Base-by-base conservation (phyloP, 225 moss, liverwort and hornwort species). In the Climacium dendroides region DNA sequence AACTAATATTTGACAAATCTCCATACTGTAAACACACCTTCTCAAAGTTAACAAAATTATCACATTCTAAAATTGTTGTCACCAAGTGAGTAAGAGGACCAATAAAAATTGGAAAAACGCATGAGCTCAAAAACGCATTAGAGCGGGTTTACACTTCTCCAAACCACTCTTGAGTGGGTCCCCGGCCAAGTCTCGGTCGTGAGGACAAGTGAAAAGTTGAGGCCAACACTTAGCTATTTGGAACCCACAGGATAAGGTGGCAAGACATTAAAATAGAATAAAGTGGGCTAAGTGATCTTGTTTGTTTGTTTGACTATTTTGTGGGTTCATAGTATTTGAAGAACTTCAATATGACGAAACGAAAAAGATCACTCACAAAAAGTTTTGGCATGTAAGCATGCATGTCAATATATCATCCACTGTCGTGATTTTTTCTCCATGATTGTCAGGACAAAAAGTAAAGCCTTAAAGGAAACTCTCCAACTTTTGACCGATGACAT, bases 1-100 rank as follows among this genome's bases (percentile, higher is more conserved):
- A 55, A 74, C 84, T 86, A 74, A 88, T n/a, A 90, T 53, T 83
- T 82, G 89, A 78, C 88, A 85, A 63, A 87, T 87, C 74, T 73
- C 85, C 81, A 62, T 87, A 90, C 90, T 92, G 90, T 71, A 84
- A 86, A 48, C 19, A 86, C 83, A 92, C 55, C 30, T 78, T 79
- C 87, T 85, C 87, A 85, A 57, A 79, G 82, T 89, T 82, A 88
- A 84, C 55, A 87, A 20, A 62, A 60, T 63, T 53, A 58, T 85
- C 65, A 88, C 18, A 30, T 79, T 70, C 85, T 89, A 47, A 87
- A 83, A 85, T 83, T 75, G 19, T 66, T 79, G 34, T 54, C 77
- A 74, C 50, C 48, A 74, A 58, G 75, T 54, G 87, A 28, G 74
- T 78, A 82, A 82, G 53, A 50, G 53, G 28, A 52, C 32, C 62